Evolutionary conservation across 495 filamentous ascomycete genomes (phyloP), one percentile per base, ranked within the genome.

Genomic region (Neurospora cerealis): DNA sequence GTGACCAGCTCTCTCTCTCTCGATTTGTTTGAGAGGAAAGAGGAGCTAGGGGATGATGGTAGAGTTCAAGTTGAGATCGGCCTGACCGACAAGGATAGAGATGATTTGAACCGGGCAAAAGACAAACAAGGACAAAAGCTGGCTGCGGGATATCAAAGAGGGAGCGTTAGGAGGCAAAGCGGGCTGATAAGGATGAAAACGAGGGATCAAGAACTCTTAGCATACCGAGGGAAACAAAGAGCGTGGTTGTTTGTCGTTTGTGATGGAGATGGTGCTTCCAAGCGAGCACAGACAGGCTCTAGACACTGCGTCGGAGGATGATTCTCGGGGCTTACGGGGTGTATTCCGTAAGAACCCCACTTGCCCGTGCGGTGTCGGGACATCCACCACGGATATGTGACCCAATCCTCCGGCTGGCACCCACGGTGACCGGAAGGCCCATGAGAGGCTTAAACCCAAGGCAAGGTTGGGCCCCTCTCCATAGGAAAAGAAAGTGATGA

Each of bases 401-500:
- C 3, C 24, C 24, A 28, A 7, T 3, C 21, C 11, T 60, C 10
- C 48, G 48, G 48, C 48, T 32, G 11, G 32, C 0, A 24, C 5
- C 48, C 1, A 0, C 2, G 48, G 48, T 7, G 2, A 0, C 24
- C 24, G 5, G 48, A 60, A 60, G 1, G 5, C 21, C 2, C 21
- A 28, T 0, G 11, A 13, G 0, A 28, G 48, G 2, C 24, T 71
- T 46, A 69, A 8, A 66, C 48, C 74, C 73, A 74, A 41, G 70
- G 75, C 41, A 75, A 73, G 15, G 48, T 70, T 3, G 74, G 75
- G 4, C 75, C 73, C 69, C 71, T 71, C 17, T 70, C 54, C 75
- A 77, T 77, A 13, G 71, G 71, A 34, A 54, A 46, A 5, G 60
- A 32, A 6, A 46, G 34, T 19, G 75, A 70, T 10, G 60, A 70